Percentiles rank a stretch among this genome's conserved stretches.
These are phyloP conservation scores for Pichia cabralensis DNA, from an alignment of 805 yeast species.

Conservation along the genomic window DNA sequence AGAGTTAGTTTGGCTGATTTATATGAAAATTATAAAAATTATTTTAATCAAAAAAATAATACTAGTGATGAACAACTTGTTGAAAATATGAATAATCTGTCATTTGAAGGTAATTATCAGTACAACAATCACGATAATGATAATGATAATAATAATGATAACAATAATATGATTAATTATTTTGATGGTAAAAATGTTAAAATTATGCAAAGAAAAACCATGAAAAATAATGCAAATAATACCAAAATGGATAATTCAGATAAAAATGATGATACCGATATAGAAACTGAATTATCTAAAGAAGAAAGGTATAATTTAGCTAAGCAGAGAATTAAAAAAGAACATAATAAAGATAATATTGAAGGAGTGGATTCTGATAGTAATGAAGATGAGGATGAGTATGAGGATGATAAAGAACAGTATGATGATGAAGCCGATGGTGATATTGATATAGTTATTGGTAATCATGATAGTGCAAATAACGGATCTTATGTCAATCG, in stretches of 20 bases:
- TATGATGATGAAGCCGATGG: conserved; percentile 9
- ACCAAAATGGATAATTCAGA: too few species aligned
- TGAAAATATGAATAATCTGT: not conserved
- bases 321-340: conserved; percentile 27
- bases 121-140: not conserved
- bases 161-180: not conserved
- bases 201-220: not conserved
- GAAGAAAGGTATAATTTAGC: conserved; percentile 34
- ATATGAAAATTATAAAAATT: conserved; percentile 8
- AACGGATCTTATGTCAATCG: not conserved
- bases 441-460: not conserved
- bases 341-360: conserved; percentile 21
- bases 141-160: not conserved
- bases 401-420: conserved; percentile 1
- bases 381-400: conserved; percentile 19
- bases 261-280: not conserved
- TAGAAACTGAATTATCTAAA: conserved; percentile 16
- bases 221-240: not conserved
- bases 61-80: not conserved
- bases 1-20: conserved; percentile 22
- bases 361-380: conserved; percentile 17
- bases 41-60: not conserved
- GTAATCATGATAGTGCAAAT: not conserved
- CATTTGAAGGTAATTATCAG: not conserved
- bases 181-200: not conserved